phyloP scores from a whole-genome alignment of 2,329 filamentous ascomycete species.

The Botrytis sinoallii region DNA sequence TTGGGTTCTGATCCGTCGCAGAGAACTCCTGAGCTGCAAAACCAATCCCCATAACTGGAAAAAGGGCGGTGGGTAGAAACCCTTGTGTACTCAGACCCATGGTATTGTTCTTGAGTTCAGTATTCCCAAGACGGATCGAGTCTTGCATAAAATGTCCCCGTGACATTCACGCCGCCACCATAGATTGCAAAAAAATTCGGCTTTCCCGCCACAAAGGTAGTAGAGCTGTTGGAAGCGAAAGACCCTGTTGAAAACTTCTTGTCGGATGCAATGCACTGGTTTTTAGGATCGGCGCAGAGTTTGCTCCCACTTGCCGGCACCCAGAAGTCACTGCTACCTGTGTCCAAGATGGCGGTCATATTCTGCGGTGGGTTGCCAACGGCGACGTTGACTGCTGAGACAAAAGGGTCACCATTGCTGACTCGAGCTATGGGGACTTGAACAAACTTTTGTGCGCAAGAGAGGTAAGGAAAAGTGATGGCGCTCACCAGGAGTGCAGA shows the following conservation, averaged over 20 bases:
- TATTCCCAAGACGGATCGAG: neutral
- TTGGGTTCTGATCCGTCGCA: neutral
- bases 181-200: neutral
- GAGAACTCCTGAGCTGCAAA: neutral
- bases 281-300: neutral
- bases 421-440: neutral
- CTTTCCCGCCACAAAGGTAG: neutral
- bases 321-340: neutral
- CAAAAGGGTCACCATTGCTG: neutral
- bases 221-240: neutral
- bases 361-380: neutral
- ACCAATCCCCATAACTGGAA: neutral
- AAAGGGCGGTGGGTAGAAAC: neutral
- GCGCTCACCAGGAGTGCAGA: neutral
- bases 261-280: neutral
- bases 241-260: neutral
- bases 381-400: neutral
- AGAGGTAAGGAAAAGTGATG: neutral
- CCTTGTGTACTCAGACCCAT: neutral
- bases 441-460: neutral
- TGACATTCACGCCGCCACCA: neutral
- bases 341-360: neutral
- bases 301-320: neutral
- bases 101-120: neutral
- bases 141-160: neutral